Evolutionary conservation across 345 rosid species (phyloP), one percentile per base, ranked within the genome.

Genomic region (Adansonia digitata): DNA sequence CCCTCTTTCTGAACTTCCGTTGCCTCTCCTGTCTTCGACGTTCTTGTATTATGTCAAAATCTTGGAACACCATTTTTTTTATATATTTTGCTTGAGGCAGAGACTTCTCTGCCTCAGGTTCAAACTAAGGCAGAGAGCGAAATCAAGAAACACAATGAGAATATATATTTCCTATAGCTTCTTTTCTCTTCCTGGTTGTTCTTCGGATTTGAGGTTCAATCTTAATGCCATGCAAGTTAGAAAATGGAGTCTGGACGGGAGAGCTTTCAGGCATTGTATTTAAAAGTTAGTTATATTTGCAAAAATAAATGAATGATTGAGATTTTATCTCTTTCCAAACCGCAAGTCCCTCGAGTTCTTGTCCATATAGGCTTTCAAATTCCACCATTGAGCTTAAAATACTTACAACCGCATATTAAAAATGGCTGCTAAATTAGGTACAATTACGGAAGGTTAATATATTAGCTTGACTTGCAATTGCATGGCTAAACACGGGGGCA

Each of bases 61-160:
- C 98, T 46, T 94, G 97, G 80, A 94, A 94, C n/a, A 66, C 98
- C 98, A 94, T 94, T 62, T 64, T 69, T 53, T n/a, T n/a, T n/a
- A 20, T 57, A 8, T 18, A 49, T 20, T 14, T 18, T 5, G 69
- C 56, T 45, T 60, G 68, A 71, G 81, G 85, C 82, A 79, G 89
- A 85, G 82, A 72, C 76, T 80, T 80, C 91, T 80, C 92, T 88
- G 87, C 95, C 90, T 87, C 78, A 74, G 86, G 70, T 45, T 76
- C 8, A 59, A 77, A 60, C 89, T 51, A 87, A 88, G 91, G 91
- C 90, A 83, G 85, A 78, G 89, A 84, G 84, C 72, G 60, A 53
- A 40, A 74, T 45, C 70, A 49, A 74, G 49, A 62, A n/a, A 26
- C 22, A 10, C 39, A 29, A 60, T 4, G 46, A 52, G 11, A 53